Evolutionary conservation across 306 rosid genomes (phyloP).

Genomic region (Dicorynia guianensis): DNA sequence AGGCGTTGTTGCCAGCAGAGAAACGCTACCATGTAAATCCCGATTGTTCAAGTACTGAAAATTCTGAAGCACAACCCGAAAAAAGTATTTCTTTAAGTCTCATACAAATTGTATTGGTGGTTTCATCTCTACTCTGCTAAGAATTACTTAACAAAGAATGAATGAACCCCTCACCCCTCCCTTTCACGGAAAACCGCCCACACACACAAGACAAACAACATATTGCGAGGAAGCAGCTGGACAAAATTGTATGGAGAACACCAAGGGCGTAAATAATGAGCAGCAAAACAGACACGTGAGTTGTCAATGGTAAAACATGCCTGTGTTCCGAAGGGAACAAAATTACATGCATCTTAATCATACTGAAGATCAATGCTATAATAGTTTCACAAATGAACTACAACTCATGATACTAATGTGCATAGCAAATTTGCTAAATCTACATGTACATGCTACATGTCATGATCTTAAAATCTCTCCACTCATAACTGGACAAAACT

Average conservation of each 20-base stretch:
- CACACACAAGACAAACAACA: too few species aligned
- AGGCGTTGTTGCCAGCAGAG: constrained; percentile 39
- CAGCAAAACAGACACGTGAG: too few species aligned
- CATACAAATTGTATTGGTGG: background rate
- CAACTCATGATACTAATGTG: constrained; percentile 24
- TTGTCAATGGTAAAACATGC: background rate
- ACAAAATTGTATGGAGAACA: background rate
- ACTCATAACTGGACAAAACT: constrained; percentile 33
- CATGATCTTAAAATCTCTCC: constrained; percentile 32
- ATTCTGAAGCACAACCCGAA: background rate
- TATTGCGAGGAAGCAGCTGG: background rate
- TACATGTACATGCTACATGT: constrained; percentile 39
- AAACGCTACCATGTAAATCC: constrained; percentile 24
- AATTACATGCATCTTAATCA: constrained; percentile 2
- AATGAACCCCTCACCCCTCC: background rate
- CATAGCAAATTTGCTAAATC: constrained; percentile 38
- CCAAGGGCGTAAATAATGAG: background rate
- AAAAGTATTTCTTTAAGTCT: background rate
- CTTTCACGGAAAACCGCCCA: background rate
- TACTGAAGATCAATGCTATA: constrained; percentile 19
- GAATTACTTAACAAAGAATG: background rate
- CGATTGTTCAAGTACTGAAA: background rate
- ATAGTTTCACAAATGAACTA: constrained; percentile 14
- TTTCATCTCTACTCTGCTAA: background rate
- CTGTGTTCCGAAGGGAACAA: background rate